Conservation (phyloP, 208 protist genomes). For the Eutreptiella sp. region DNA sequence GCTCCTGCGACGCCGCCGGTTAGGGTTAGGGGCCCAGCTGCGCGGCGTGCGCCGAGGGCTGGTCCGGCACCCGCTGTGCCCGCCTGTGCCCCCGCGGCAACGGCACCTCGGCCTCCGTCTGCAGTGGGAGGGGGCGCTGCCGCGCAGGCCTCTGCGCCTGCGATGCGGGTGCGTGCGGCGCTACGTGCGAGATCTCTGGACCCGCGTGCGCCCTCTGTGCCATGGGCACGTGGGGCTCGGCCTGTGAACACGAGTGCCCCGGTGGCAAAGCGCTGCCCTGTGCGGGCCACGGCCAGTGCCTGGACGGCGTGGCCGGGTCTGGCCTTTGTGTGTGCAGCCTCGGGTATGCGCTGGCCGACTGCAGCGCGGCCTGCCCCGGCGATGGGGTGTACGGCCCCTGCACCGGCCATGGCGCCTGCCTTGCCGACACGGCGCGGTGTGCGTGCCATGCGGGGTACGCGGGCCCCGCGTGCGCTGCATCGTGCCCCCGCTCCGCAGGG, state of each 20-base stretch:
- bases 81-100: not conserved
- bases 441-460: no score
- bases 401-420: slow-evolving; percentile 2
- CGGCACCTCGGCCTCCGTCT: not conserved
- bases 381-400: not conserved
- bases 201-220: not conserved
- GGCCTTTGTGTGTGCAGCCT: slow-evolving; percentile 30
- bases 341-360: slow-evolving; percentile 26
- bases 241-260: slow-evolving; percentile 21
- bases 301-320: slow-evolving; percentile 11
- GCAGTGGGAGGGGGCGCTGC: no score
- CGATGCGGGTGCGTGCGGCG: no score
- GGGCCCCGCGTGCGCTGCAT: no score
- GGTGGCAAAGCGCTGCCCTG: not conserved
- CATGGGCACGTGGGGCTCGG: slow-evolving; percentile 8
- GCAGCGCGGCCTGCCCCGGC: slow-evolving; percentile 20
- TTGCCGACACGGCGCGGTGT: no score
- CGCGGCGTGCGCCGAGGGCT: not conserved
- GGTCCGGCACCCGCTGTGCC: no score
- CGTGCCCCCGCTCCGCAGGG: no score
- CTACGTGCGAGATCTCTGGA: no score
- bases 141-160: no score
- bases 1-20: not conserved
- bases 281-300: slow-evolving; percentile 12
- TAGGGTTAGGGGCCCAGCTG: not conserved